These are phyloP conservation scores for Acanthamoeba lugdunensis DNA, from an alignment of 208 protist genomes.

Conservation along the genomic window DNA sequence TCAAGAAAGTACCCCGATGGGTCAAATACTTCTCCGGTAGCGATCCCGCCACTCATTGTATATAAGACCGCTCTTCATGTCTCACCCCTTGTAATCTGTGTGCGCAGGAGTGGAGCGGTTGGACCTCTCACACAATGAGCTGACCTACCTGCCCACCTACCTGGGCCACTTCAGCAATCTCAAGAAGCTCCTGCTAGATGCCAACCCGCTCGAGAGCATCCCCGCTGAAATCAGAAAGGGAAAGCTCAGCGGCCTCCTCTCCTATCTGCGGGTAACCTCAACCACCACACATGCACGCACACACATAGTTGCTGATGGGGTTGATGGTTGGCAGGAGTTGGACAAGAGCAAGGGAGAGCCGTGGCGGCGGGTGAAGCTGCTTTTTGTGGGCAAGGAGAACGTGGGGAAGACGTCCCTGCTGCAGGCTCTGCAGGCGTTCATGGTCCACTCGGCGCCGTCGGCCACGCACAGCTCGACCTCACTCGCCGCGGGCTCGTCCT, in stretches of 20 bases:
- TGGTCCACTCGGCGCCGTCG: slow-evolving; percentile 9
- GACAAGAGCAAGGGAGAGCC: slow-evolving; percentile 65
- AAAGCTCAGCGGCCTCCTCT: slow-evolving; percentile 32
- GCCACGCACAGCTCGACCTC: background rate
- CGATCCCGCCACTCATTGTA: background rate
- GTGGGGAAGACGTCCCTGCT: slow-evolving; percentile 59
- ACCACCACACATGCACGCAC: no score
- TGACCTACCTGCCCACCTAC: slow-evolving; percentile 52
- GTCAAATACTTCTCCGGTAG: slow-evolving; percentile 52
- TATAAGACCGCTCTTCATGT: no score
- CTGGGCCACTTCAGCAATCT: slow-evolving; percentile 44
- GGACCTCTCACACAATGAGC: slow-evolving; percentile 52
- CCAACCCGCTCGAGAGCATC: slow-evolving; percentile 64
- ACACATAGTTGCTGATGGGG: background rate
- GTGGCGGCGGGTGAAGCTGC: slow-evolving; percentile 57
- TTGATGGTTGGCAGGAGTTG: slow-evolving; percentile 12
- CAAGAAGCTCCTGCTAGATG: slow-evolving; percentile 43
- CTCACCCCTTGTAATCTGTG: background rate
- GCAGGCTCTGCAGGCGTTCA: slow-evolving; percentile 47
- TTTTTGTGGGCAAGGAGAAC: slow-evolving; percentile 59
- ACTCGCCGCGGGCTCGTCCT: background rate
- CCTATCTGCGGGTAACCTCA: slow-evolving; percentile 24
- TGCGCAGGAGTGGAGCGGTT: slow-evolving; percentile 43
- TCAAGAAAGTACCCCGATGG: slow-evolving; percentile 50
- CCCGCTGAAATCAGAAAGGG: slow-evolving; percentile 31